Evolutionary conservation across 1,284 basidiomycete genomes (phyloP).

Genomic region (Ganoderma leucocontextum): DNA sequence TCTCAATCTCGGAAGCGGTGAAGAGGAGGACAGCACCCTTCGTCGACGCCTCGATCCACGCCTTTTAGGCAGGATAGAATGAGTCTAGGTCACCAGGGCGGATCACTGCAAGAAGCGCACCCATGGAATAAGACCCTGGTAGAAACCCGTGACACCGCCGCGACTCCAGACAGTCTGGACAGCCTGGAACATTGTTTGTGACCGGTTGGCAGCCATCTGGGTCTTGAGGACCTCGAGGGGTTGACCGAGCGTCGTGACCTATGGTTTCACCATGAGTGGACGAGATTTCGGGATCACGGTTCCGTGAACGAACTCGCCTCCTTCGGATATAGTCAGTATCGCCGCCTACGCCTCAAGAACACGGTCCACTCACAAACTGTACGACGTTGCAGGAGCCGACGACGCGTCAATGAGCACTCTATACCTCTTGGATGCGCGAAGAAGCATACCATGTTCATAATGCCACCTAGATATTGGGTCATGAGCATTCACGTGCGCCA

Average conservation of each 20-base stretch:
- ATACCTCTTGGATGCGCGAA: constrained; percentile 6
- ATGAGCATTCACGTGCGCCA: constrained; percentile 34
- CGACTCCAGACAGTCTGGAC: constrained; percentile 90
- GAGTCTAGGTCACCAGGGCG: constrained; percentile 20
- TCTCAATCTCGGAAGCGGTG: constrained; percentile 95
- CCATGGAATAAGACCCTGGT: constrained; percentile 99
- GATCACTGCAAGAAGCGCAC: constrained; percentile 52
- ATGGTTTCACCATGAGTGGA: constrained; percentile 9
- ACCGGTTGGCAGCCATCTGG: constrained; percentile 96
- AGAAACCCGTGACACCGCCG: constrained; percentile 92
- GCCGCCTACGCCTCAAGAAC: not conserved
- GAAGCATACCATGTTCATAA: constrained; percentile 90
- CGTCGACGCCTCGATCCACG: constrained; percentile 99
- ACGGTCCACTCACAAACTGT: constrained; percentile 64
- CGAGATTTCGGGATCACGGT: too few relatives aligned
- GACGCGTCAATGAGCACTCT: constrained; percentile 28
- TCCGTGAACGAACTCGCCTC: constrained; percentile 51
- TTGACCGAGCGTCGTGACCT: constrained; percentile 98
- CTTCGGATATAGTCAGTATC: constrained; percentile 41
- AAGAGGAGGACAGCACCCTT: constrained; percentile 98
- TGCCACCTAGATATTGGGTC: constrained; percentile 69
- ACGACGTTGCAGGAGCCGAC: constrained; percentile 15
- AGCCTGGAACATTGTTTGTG: constrained; percentile 91
- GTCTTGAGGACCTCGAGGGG: constrained; percentile 99
- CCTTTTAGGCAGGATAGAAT: constrained; percentile 56